A percentile compares a stretch with the other conserved stretches of the same genome.
Conservation (phyloP, 352 stramenopile genomes). For the Phytophthora multivora region DNA sequence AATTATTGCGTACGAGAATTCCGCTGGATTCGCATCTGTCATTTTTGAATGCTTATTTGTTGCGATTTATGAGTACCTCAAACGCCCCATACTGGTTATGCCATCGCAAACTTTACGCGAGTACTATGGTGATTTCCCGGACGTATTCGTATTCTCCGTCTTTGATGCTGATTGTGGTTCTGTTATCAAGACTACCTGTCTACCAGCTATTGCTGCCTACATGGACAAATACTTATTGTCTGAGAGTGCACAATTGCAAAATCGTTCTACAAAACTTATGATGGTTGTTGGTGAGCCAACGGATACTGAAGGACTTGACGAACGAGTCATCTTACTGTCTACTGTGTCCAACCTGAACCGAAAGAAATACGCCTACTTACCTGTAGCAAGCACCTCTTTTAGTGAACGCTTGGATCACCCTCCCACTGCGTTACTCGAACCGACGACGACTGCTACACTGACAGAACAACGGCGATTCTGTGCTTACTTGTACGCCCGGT, state of each 20-base stretch:
- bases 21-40: constrained; percentile 1
- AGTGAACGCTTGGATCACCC: constrained; percentile 32
- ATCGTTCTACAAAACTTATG: constrained; percentile 11
- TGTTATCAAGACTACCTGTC: constrained; percentile 2
- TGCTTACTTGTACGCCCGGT: constrained; percentile 57
- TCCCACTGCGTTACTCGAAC: constrained; percentile 33
- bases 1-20: constrained; percentile 28
- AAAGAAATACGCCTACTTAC: constrained; percentile 26
- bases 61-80: constrained; percentile 17
- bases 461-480: constrained; percentile 35
- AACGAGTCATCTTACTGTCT: constrained; percentile 38
- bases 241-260: neutral
- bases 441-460: neutral
- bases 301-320: constrained; percentile 27
- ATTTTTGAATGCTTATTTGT: constrained; percentile 45
- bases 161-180: constrained; percentile 16
- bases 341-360: constrained; percentile 22
- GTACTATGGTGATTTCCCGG: constrained; percentile 14
- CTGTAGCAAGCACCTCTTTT: constrained; percentile 51
- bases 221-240: constrained; percentile 6
- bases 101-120: constrained; percentile 16
- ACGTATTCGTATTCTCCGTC: constrained; percentile 53
- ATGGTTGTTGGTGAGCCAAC: constrained; percentile 43
- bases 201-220: constrained; percentile 4
- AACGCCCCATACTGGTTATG: constrained; percentile 37